Evolutionary conservation across 148 eudicot species (phyloP).

Genomic region (Polygonum maritimum): DNA sequence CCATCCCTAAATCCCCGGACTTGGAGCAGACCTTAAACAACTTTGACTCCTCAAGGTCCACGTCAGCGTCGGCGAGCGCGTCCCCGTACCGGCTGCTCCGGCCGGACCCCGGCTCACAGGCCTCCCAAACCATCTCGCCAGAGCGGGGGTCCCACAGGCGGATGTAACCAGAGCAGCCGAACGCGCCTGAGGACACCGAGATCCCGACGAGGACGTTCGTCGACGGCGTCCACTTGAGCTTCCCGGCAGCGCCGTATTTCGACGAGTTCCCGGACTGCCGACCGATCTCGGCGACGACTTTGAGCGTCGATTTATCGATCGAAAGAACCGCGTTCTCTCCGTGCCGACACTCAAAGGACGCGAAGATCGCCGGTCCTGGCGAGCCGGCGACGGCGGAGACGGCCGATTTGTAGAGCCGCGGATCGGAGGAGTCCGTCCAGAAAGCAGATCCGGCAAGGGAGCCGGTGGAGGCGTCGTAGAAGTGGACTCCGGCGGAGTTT

Average conservation of each 20-base stretch:
- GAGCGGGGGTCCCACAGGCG: constrained; percentile 66
- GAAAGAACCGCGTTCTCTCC: constrained; percentile 49
- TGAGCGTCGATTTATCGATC: constrained; percentile 39
- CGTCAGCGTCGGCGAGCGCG: constrained; percentile 65
- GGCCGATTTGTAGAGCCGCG: constrained; percentile 44
- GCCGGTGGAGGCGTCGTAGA: constrained; percentile 27
- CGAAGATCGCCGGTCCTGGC: constrained; percentile 32
- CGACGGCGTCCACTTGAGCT: constrained; percentile 34
- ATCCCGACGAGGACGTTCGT: constrained; percentile 41
- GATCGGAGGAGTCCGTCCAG: constrained; percentile 66
- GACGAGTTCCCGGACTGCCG: constrained; percentile 53
- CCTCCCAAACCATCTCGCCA: constrained; percentile 58
- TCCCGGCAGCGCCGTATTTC: constrained; percentile 37
- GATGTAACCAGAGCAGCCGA: constrained; percentile 73
- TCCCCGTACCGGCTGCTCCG: constrained; percentile 65
- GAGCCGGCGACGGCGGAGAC: constrained; percentile 45
- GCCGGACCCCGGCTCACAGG: constrained; percentile 64
- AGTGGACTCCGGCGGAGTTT: constrained; percentile 46
- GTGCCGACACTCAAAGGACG: constrained; percentile 53
- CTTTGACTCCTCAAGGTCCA: constrained; percentile 30
- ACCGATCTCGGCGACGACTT: constrained; percentile 36
- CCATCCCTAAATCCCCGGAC: constrained; percentile 67
- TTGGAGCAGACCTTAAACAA: constrained; percentile 64
- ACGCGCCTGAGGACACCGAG: constrained; percentile 45
- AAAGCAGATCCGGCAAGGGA: constrained; percentile 29